phyloP scores from a whole-genome alignment of 306 rosid species.

The Hippophae gyantsensis region DNA sequence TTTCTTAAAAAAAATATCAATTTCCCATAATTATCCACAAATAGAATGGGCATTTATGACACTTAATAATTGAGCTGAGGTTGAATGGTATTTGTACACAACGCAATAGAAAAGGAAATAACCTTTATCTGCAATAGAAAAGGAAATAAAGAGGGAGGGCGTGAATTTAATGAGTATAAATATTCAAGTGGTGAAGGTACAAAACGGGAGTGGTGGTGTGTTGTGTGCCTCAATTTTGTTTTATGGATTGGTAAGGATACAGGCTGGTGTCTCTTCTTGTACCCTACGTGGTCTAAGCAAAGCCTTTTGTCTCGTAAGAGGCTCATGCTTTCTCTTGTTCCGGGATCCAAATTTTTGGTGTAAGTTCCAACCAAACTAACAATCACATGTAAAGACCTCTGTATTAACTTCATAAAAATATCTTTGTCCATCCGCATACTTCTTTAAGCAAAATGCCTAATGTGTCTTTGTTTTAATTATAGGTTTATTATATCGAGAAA shows the following conservation, averaged over 20 bases:
- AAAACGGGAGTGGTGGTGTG: slow-evolving; percentile 24
- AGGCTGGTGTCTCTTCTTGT: slow-evolving; percentile 7
- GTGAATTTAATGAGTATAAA: slow-evolving; percentile 18
- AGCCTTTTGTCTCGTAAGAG: slow-evolving; percentile 23
- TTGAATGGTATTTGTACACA: background rate
- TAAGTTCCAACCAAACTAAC: no score
- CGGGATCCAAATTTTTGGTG: no score
- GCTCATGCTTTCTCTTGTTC: no score
- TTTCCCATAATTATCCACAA: background rate
- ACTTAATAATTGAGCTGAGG: background rate
- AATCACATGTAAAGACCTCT: no score
- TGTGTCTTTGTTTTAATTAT: no score
- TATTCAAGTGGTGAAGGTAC: slow-evolving; percentile 21
- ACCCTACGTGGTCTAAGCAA: slow-evolving; percentile 35
- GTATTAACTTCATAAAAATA: no score
- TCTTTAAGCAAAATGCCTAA: no score
- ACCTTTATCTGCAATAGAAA: background rate
- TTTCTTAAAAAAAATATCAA: background rate
- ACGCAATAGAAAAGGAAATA: background rate
- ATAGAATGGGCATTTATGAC: slow-evolving; percentile 7
- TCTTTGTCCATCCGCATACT: no score
- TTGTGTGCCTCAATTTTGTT: slow-evolving; percentile 26
- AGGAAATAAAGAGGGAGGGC: background rate
- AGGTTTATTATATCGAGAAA: no score
- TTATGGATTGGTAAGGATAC: slow-evolving; percentile 21